Conservation (phyloP, 768 basidiomycete genomes). For the Lyophyllum decastes region DNA sequence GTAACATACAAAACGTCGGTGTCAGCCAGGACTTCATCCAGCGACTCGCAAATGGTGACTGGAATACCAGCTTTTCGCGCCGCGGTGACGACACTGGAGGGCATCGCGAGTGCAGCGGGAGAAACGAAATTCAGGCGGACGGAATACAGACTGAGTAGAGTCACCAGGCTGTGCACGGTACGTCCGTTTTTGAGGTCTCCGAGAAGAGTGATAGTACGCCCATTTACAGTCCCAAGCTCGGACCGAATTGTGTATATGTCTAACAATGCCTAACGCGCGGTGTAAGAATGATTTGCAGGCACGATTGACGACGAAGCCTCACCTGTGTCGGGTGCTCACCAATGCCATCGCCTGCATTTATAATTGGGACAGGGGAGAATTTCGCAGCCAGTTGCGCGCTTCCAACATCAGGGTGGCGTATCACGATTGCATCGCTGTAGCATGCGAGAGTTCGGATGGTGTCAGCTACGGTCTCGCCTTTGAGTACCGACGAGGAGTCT, state of each 20-base stretch:
- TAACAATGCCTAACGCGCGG: conserved; percentile 62
- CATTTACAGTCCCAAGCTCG: conserved; percentile 97
- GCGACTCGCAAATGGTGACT: conserved; percentile 79
- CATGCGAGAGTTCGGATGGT: conserved; percentile 93
- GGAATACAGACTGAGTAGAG: conserved; percentile 86
- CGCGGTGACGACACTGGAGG: conserved; percentile 75
- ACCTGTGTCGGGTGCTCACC: conserved; percentile 98
- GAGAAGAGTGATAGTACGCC: conserved; percentile 87
- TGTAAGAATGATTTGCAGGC: background rate
- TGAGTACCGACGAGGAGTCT: conserved; percentile 84
- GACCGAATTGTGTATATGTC: conserved; percentile 96
- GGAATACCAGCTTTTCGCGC: conserved; percentile 83
- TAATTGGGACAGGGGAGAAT: conserved; percentile 90
- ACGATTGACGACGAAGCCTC: conserved; percentile 20
- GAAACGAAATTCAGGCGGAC: conserved; percentile 96
- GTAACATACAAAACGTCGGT: conserved; percentile 98
- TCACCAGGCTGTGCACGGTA: conserved; percentile 95
- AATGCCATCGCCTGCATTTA: conserved; percentile 96
- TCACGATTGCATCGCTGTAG: conserved; percentile 92
- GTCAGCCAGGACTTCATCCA: conserved; percentile 88
- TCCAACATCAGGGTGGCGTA: conserved; percentile 93
- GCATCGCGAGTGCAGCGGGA: conserved; percentile 86
- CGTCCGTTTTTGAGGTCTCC: conserved; percentile 98
- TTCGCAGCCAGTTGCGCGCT: conserved; percentile 96
- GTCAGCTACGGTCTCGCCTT: conserved; percentile 92